phyloP scores from a whole-genome alignment of 192 early-diverging fungal species.

The Spizellomyces punctatus region DNA sequence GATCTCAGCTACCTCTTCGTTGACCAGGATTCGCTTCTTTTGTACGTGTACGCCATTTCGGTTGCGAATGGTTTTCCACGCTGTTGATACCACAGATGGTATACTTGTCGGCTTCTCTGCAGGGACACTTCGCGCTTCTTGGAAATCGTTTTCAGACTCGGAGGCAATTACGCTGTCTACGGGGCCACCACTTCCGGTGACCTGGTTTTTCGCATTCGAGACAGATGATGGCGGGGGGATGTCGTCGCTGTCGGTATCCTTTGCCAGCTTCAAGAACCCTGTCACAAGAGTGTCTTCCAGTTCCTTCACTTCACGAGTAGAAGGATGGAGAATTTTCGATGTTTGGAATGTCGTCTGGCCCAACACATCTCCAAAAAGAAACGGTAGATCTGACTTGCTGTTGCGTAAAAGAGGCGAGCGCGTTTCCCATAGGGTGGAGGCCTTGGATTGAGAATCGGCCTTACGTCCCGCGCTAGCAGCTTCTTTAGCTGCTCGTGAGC shows the following conservation, averaged over 20 bases:
- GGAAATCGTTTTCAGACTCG: not conserved
- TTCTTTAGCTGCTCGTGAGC: constrained; percentile 15
- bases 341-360: constrained; percentile 15
- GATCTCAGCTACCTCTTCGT: constrained; percentile 38
- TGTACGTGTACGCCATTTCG: constrained; percentile 39
- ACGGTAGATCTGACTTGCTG: not conserved
- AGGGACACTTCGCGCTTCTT: not conserved
- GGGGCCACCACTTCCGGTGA: not conserved
- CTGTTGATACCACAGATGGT: constrained; percentile 1
- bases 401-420: constrained; percentile 22
- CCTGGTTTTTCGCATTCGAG: not conserved
- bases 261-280: constrained; percentile 29
- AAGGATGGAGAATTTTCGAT: not conserved
- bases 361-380: constrained; percentile 20
- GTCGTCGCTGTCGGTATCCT: constrained; percentile 10
- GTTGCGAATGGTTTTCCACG: constrained; percentile 50
- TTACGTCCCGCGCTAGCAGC: not conserved
- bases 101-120: not conserved
- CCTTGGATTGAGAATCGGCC: constrained; percentile 5
- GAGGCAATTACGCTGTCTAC: not conserved
- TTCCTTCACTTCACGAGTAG: not conserved
- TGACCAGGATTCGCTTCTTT: constrained; percentile 36
- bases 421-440: constrained; percentile 34
- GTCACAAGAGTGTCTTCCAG: constrained; percentile 30
- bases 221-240: not conserved